Base-by-base conservation (phyloP, 2,329 filamentous ascomycete genomes). In the Tothia fuscella region DNA sequence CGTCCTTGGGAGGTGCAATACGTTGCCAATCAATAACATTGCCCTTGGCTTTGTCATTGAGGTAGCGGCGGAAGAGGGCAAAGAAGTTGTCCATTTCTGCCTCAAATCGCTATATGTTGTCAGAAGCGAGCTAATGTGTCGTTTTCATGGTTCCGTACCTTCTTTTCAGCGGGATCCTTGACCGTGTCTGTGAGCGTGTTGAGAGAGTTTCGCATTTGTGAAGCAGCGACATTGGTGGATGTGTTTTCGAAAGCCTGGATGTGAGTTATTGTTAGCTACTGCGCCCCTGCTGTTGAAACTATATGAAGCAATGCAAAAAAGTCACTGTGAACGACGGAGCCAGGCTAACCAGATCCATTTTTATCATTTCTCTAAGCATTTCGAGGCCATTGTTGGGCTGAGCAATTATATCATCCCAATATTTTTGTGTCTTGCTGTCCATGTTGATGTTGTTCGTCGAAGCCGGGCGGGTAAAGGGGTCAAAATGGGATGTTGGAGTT, bases 11-110 rank as follows among this genome's bases (percentile, higher is more conserved):
- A 52, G 91, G 91, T 42, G 84, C 82, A 63, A 98, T 98, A 58
- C 87, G 86, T 50, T 93, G 87, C 91, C 91, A 98, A 64, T 94
- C 85, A 52, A 86, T 89, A 60, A 78, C 78, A 62, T 91, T 95
- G 63, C 89, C 88, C 78, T 96, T 96, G 59, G 91, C 89, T 74
- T 95, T 94, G 71, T 96, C 91, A 62, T 95, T 95, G 49, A 98
- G 72, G 68, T 95, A 98, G 67, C 91, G 80, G 60, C 91, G 83
- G 81, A 98, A 98, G 48, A 98, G 82, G 47, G 87, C 82, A 62
- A 98, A 98, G 75, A 98, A 98, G 79, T 98, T 98, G 77, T 98
- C 91, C 88, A 95, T 96, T 70, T 98, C 89, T 4, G 88, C 93
- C 71, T 96, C 89, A 65, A 96, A 96, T 51, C 93, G 78, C 84